Percentiles rank a stretch among this genome's conserved stretches.
Evolutionary conservation across 176 grass and related monocot species (phyloP).

Genomic region (Carex pumila): DNA sequence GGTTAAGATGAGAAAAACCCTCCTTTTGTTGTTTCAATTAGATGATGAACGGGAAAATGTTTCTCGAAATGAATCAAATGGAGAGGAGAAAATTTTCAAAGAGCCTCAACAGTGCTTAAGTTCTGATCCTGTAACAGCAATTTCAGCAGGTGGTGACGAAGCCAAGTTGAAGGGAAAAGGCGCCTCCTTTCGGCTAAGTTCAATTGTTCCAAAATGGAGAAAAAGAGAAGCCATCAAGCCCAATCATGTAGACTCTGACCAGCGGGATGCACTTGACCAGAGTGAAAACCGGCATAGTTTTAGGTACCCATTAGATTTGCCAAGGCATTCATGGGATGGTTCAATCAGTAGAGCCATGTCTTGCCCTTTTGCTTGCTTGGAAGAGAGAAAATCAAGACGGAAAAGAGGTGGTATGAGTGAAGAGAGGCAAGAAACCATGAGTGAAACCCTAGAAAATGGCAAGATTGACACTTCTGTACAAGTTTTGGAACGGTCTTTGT

Average conservation of each 20-base stretch:
- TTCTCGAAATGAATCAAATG: neutral
- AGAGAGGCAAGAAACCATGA: slow-evolving; percentile 21
- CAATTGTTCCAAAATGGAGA: slow-evolving; percentile 35
- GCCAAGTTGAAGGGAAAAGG: slow-evolving; percentile 31
- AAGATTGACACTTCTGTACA: slow-evolving; percentile 20
- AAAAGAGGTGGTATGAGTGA: slow-evolving; percentile 14
- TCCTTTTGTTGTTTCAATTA: slow-evolving; percentile 80
- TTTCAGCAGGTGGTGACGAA: slow-evolving; percentile 16
- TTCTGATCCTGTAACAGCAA: neutral
- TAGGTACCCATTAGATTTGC: slow-evolving; percentile 37
- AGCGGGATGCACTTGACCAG: slow-evolving; percentile 38
- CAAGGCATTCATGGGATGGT: slow-evolving; percentile 90
- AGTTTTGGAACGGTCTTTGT: slow-evolving; percentile 62
- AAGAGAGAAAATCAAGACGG: slow-evolving; percentile 37
- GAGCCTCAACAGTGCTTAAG: neutral
- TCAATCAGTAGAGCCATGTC: slow-evolving; percentile 59
- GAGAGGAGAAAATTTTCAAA: neutral
- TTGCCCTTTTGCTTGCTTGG: slow-evolving; percentile 75
- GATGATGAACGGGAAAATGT: slow-evolving; percentile 42
- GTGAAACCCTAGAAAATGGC: neutral
- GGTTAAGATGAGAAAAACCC: slow-evolving; percentile 57
- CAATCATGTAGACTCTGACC: slow-evolving; percentile 6
- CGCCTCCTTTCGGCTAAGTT: slow-evolving; percentile 46
- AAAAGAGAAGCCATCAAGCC: slow-evolving; percentile 25
- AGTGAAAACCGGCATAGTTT: slow-evolving; percentile 32